Evolutionary conservation across 768 basidiomycete species (phyloP).

Genomic region (Psilocybe cubensis): DNA sequence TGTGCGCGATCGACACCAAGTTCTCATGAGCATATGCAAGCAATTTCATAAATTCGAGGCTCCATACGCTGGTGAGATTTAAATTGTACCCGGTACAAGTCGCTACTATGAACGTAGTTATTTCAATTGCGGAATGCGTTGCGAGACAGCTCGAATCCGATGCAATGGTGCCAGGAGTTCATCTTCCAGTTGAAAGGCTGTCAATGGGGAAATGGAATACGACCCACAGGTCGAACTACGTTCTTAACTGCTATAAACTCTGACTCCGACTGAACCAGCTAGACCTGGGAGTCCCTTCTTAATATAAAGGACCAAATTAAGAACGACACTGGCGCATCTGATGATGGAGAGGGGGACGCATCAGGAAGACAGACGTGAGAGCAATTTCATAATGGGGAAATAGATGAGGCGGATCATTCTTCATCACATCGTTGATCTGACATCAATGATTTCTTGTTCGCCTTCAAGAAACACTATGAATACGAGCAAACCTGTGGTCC

Average conservation of each 20-base stretch:
- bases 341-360: neutral
- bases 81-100: no score
- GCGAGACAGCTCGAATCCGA: neutral
- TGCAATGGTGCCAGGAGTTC: neutral
- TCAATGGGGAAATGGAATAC: neutral
- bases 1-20: neutral
- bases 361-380: neutral
- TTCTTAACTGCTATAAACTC: slow-evolving; percentile 1
- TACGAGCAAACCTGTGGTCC: neutral
- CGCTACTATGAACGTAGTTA: no score
- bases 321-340: neutral
- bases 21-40: neutral
- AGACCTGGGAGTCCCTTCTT: neutral
- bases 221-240: neutral
- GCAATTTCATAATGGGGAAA: neutral
- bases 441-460: neutral
- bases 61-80: neutral
- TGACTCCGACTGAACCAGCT: neutral
- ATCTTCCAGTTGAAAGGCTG: neutral
- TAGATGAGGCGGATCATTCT: neutral
- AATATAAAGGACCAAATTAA: neutral
- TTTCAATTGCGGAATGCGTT: no score
- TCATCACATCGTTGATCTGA: neutral
- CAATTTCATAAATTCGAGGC: neutral
- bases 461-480: neutral